Conservation (phyloP, 177 flowering plant species). For the Vitis hybrid region DNA sequence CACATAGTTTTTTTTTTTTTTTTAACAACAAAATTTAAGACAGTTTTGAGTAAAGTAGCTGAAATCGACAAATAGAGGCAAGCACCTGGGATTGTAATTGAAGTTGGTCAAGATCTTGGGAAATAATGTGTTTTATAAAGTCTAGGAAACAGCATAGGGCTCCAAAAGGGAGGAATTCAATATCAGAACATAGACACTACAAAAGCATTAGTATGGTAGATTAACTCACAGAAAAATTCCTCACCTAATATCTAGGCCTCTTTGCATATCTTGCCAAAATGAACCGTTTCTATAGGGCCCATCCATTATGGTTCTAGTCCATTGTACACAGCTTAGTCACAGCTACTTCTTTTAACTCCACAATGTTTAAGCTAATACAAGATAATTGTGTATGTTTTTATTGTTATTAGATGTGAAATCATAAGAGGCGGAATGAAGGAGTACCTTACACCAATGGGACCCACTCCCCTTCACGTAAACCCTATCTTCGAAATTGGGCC, state of each 20-base stretch:
- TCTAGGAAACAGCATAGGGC: too few species aligned
- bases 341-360: not conserved
- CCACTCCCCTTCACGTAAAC: slow-evolving; percentile 88
- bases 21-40: too few species aligned
- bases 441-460: slow-evolving; percentile 98
- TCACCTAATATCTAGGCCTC: not conserved
- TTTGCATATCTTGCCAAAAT: not conserved
- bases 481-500: slow-evolving; percentile 97
- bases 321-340: not conserved
- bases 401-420: slow-evolving; percentile 67
- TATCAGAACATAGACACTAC: too few species aligned
- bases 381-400: not conserved
- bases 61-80: too few species aligned
- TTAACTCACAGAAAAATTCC: not conserved
- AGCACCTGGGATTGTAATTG: too few species aligned
- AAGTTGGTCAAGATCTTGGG: too few species aligned
- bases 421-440: slow-evolving; percentile 87
- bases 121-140: too few species aligned
- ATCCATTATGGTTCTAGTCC: not conserved
- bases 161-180: too few species aligned
- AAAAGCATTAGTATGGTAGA: too few species aligned
- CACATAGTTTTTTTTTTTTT: too few species aligned
- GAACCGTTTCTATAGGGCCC: not conserved
- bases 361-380: not conserved
- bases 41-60: too few species aligned